phyloP scores from a whole-genome alignment of 768 basidiomycete genomes.

The Coprinopsis strossmayeri region DNA sequence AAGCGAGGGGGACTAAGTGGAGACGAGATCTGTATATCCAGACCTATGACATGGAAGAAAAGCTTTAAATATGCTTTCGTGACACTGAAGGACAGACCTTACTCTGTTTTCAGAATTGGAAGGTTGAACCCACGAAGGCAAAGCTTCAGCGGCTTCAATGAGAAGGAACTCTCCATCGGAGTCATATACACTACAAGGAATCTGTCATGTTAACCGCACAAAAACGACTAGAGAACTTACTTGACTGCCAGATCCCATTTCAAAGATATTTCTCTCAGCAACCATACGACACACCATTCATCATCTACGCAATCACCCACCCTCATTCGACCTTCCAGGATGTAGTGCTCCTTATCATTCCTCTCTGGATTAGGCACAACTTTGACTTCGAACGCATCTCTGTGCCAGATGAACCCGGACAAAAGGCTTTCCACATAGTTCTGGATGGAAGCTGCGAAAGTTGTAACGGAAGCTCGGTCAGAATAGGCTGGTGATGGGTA shows the following conservation, averaged over 20 bases:
- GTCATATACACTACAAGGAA: constrained; percentile 57
- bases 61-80: constrained; percentile 25
- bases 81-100: constrained; percentile 30
- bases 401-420: constrained; percentile 71
- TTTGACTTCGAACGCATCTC: constrained; percentile 77
- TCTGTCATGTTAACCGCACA: constrained; percentile 2
- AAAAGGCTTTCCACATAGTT: constrained; percentile 49
- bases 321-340: constrained; percentile 78
- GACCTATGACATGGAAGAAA: constrained; percentile 51
- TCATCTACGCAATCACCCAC: constrained; percentile 98
- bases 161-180: constrained; percentile 94
- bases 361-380: constrained; percentile 38
- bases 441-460: constrained; percentile 64
- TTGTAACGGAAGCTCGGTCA: constrained; percentile 55
- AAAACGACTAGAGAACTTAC: constrained; percentile 33
- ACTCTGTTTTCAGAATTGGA: constrained; percentile 91
- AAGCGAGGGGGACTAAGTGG: constrained; percentile 80
- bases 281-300: constrained; percentile 94
- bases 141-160: constrained; percentile 88
- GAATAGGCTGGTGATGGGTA: constrained; percentile 49
- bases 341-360: constrained; percentile 31
- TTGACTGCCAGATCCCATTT: constrained; percentile 79
- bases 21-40: constrained; percentile 83
- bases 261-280: constrained; percentile 68
- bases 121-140: constrained; percentile 90